These are phyloP conservation scores for Aureobasidium musti DNA, from an alignment of 2,329 filamentous ascomycete genomes.

Conservation along the genomic window DNA sequence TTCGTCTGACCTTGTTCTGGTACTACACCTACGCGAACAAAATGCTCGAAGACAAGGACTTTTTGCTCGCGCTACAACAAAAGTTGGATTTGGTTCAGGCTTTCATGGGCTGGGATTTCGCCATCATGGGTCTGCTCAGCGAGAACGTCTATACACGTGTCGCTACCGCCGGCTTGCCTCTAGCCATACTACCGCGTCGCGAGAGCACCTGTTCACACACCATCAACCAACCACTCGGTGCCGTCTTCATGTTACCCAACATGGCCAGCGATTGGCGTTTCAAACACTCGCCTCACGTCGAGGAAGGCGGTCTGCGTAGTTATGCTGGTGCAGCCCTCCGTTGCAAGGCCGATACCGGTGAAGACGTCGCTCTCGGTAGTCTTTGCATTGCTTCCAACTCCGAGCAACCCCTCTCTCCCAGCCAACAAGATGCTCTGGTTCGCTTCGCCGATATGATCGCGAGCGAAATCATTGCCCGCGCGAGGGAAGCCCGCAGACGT, in stretches of 20 bases:
- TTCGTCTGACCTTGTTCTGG: slow-evolving; percentile 47
- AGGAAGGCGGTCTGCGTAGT: slow-evolving; percentile 44
- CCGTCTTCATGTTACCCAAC: slow-evolving; percentile 47
- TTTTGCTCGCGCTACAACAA: slow-evolving; percentile 48
- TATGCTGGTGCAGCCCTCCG: slow-evolving; percentile 49
- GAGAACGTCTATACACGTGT: slow-evolving; percentile 49
- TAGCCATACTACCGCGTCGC: slow-evolving; percentile 49
- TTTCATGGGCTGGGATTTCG: slow-evolving; percentile 51
- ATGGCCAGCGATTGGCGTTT: slow-evolving; percentile 52
- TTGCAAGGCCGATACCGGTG: slow-evolving; percentile 46
- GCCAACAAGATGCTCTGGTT: slow-evolving; percentile 41
- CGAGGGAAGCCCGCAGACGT: slow-evolving; percentile 45
- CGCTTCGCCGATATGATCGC: slow-evolving; percentile 47
- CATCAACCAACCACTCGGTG: slow-evolving; percentile 34
- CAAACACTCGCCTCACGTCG: slow-evolving; percentile 46
- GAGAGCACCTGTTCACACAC: slow-evolving; percentile 53
- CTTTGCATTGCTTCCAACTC: slow-evolving; percentile 49
- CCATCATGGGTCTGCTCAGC: slow-evolving; percentile 50
- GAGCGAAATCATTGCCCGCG: slow-evolving; percentile 47
- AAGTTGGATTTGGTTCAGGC: slow-evolving; percentile 48
- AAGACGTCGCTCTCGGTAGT: slow-evolving; percentile 47
- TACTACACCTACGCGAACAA: slow-evolving; percentile 47
- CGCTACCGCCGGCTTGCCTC: slow-evolving; percentile 47
- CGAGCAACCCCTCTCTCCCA: slow-evolving; percentile 39
- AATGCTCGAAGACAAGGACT: slow-evolving; percentile 45